Base-by-base conservation (phyloP, 192 early-diverging fungal species). In the Linnemannia schmuckeri region DNA sequence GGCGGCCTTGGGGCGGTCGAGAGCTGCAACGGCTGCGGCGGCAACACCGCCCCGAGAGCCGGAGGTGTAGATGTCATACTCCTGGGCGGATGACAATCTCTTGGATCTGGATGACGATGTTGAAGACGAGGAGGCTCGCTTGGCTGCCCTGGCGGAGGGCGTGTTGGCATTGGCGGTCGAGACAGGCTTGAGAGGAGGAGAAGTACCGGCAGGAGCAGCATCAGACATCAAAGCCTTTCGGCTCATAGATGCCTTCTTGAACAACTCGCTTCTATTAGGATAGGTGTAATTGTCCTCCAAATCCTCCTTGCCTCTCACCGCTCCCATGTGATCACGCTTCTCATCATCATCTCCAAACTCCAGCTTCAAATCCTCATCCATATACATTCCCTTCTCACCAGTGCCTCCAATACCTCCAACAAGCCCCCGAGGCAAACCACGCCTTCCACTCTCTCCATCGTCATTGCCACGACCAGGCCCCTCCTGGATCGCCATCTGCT, bases 221-320 rank as follows among this genome's bases (percentile, higher is more conserved):
- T 81, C 70, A 5, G 54, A 33, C 72, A 74, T 38, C 55, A 81
- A 68, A 6, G 24, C 72, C 8, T 42, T 72, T 0, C 63, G 22
- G 30, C 77, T 71, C 40, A 68, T 74, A 0, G 72, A 74, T 1
- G 71, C 38, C 30, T 74, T 72, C 44, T 42, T 81, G 52, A 54
- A 74, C 13, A 49, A 10, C n/a, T 24, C 69, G n/a, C n/a, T 24
- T 0, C 24, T 30, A 13, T 30, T 33, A 33, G 61, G 61, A 15
- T 66, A 66, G 10, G 27, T 27, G 13, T 66, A 30, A 9, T 17
- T 30, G 9, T 46, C 44, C 44, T 46, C 27, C 61, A 24, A 33
- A 15, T 66, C 10, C n/a, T 30, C 61, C 12, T 27, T 33, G 30
- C 12, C 24, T 24, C 55, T 57, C 20, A 22, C 61, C 20, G 55